These are phyloP conservation scores for Populus hybrid DNA, from an alignment of 441 rosid species.

Conservation along the genomic window DNA sequence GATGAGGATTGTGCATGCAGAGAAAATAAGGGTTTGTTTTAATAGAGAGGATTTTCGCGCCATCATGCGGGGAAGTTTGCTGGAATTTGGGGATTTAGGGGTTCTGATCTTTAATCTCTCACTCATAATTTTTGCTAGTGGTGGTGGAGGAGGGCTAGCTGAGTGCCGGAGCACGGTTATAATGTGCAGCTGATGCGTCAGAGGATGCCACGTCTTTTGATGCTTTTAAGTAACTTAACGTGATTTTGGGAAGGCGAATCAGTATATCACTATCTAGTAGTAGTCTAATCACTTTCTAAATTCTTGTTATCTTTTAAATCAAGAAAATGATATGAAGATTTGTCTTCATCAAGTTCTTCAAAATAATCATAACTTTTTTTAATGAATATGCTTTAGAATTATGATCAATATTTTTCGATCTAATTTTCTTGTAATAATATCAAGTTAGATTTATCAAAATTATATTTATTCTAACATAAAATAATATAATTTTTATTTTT, in stretches of 20 bases:
- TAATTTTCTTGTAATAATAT: no score
- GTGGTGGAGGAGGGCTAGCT: not conserved
- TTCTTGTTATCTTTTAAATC: no score
- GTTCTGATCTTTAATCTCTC: conserved; percentile 16
- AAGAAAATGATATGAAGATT: no score
- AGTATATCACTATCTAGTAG: no score
- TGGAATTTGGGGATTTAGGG: conserved; percentile 13
- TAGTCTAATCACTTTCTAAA: no score
- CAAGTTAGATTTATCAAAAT: no score
- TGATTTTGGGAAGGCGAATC: not conserved
- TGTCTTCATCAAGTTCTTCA: no score
- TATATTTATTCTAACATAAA: no score
- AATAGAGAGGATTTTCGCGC: conserved; percentile 74
- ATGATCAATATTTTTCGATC: no score
- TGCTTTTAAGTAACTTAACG: not conserved
- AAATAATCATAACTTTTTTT: no score
- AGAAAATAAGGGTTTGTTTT: conserved; percentile 44
- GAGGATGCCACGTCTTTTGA: not conserved
- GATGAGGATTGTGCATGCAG: conserved; percentile 51
- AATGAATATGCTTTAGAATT: no score
- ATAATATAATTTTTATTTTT: no score
- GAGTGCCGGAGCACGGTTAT: not conserved
- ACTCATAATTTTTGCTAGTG: conserved; percentile 6
- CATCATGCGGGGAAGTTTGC: conserved; percentile 26
- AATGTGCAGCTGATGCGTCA: not conserved